These are phyloP conservation scores for Eucalyptus curtisii DNA, from an alignment of 345 rosid genomes.

Conservation along the genomic window DNA sequence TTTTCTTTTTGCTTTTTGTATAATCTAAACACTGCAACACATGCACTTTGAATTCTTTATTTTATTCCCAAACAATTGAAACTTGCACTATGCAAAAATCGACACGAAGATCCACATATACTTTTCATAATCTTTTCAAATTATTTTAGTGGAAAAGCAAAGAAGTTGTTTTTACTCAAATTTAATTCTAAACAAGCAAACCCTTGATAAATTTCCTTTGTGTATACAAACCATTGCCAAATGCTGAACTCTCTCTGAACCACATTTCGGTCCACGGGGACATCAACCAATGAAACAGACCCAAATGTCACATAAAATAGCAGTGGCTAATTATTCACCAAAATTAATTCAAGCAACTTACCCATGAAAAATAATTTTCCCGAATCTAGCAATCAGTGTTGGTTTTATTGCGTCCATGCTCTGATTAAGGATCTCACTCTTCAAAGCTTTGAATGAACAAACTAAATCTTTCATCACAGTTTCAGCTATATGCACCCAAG, in stretches of 20 bases:
- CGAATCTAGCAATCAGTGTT: constrained; percentile 42
- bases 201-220: not conserved
- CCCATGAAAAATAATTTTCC: constrained; percentile 36
- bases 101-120: not conserved
- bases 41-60: not conserved
- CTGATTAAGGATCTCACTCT: not conserved
- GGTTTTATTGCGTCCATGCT: constrained; percentile 12
- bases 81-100: not conserved
- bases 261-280: not conserved
- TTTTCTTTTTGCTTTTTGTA: not conserved
- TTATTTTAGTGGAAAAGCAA: not conserved
- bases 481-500: constrained; percentile 33
- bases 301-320: not conserved
- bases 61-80: not conserved
- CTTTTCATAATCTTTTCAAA: not conserved
- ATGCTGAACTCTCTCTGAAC: not conserved
- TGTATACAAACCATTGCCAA: not conserved
- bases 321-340: not conserved
- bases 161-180: not conserved
- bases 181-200: not conserved
- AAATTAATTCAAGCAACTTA: constrained; percentile 2
- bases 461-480: constrained; percentile 30
- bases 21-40: not conserved
- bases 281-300: not conserved
- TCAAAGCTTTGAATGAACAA: constrained; percentile 18